Conservation (phyloP, 2,329 filamentous ascomycete species). For the Fusarium graminum region DNA sequence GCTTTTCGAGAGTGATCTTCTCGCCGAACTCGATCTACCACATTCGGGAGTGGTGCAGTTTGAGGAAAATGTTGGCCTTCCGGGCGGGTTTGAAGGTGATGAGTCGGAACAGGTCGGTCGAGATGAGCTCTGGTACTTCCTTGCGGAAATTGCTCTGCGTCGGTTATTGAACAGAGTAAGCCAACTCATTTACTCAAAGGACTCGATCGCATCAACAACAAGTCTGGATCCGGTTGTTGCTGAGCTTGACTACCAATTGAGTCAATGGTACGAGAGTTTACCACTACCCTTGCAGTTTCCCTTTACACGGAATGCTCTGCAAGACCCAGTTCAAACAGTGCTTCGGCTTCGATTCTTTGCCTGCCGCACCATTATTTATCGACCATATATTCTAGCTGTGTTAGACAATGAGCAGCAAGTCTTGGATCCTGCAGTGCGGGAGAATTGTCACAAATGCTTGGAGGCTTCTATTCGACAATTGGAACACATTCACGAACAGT, state of each 20-base stretch:
- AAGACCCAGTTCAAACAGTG: slow-evolving; percentile 83
- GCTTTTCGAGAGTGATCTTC: slow-evolving; percentile 82
- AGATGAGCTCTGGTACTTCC: slow-evolving; percentile 88
- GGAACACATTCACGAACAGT: slow-evolving; percentile 83
- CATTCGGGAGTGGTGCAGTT: slow-evolving; percentile 87
- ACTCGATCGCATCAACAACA: slow-evolving; percentile 77
- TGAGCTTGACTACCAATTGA: slow-evolving; percentile 84
- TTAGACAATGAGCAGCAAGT: slow-evolving; percentile 81
- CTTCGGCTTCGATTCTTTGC: slow-evolving; percentile 85
- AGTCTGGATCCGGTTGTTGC: slow-evolving; percentile 82
- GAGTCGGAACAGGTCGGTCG: slow-evolving; percentile 73
- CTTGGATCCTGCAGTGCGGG: slow-evolving; percentile 77
- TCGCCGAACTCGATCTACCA: slow-evolving; percentile 83
- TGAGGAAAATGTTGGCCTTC: slow-evolving; percentile 82
- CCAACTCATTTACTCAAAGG: slow-evolving; percentile 83
- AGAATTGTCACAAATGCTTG: slow-evolving; percentile 84
- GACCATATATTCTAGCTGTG: slow-evolving; percentile 84
- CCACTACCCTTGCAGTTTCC: slow-evolving; percentile 82
- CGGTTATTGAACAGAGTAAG: slow-evolving; percentile 82
- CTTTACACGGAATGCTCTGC: slow-evolving; percentile 74
- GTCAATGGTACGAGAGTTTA: slow-evolving; percentile 86
- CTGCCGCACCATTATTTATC: slow-evolving; percentile 87
- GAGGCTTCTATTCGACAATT: slow-evolving; percentile 84
- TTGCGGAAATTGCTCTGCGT: slow-evolving; percentile 84
- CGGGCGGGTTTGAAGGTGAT: slow-evolving; percentile 81